These are phyloP conservation scores for Marasmius sp. DNA, from an alignment of 1,284 basidiomycete genomes.

Conservation along the genomic window DNA sequence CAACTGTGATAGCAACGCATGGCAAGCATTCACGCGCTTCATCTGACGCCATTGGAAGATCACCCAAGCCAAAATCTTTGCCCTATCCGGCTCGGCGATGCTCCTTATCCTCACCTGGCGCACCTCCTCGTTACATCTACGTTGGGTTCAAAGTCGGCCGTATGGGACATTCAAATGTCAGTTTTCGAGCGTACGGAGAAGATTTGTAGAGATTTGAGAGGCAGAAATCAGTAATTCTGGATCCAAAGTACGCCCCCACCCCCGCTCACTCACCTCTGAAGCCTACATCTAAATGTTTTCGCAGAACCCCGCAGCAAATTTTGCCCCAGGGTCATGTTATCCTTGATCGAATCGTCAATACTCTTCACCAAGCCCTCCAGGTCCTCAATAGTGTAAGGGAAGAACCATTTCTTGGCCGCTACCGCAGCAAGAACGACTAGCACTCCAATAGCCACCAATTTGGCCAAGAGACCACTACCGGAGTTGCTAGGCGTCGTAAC, in stretches of 20 bases:
- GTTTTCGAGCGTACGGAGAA: neutral
- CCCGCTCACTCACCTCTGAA: neutral
- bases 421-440: neutral
- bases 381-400: neutral
- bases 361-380: neutral
- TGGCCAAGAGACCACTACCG: neutral
- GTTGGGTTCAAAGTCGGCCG: too few relatives aligned
- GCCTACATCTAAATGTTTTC: neutral
- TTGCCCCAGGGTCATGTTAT: neutral
- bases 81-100: neutral
- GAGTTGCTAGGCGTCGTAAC: too few relatives aligned
- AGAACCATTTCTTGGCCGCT: neutral
- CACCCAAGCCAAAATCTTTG: too few relatives aligned
- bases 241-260: neutral
- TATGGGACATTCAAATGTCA: too few relatives aligned
- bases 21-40: neutral
- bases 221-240: too few relatives aligned
- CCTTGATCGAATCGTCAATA: neutral
- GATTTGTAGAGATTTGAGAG: too few relatives aligned
- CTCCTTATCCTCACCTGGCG: neutral
- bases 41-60: too few relatives aligned
- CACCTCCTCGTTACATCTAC: too few relatives aligned
- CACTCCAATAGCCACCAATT: neutral
- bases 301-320: neutral
- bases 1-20: neutral